Evolutionary conservation across 139 green algal species (phyloP), one percentile per base, ranked within the genome.

Genomic region (Coelastrella sp.): DNA sequence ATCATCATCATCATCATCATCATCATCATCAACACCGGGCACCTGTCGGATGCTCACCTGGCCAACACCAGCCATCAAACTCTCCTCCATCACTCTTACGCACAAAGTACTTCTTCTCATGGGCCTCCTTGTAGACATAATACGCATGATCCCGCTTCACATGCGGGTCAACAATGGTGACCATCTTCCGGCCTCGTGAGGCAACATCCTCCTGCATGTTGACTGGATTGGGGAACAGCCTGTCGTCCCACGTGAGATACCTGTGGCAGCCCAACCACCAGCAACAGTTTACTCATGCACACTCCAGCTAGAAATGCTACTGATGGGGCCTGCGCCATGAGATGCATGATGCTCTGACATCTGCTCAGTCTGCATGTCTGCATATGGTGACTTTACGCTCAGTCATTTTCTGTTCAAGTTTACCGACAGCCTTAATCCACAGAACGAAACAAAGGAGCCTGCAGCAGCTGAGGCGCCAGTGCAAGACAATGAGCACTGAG

Each of bases 31-130:
- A 49, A 49, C 35, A 49, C 35, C 35, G 35, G 35, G 35, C 63
- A 70, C 14, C 11, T 70, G 63, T 70, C 63, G 14, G 63, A 20
- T 1, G 12, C 73, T 4, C 87, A 88, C 97, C 97, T 12, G 98
- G 98, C 98, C 98, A 99, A 94, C 98, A 99, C 98, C 97, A 99
- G 90, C 98, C 98, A 73, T 99, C 97, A 93, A 98, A 99, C 86
- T 99, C 97, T 8, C 84, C 91, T 58, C 94, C 94, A 60, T 98
- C 89, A 82, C 95, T 95, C 90, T 98, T 96, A 78, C 96, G 96
- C 12, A 99, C 97, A 89, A 97, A 99, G 93, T 97, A 95, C 12
- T 94, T 91, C 84, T 95, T 95, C 8, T 91, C 60, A 83, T 95
- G 88, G 0, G 97, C 98, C 90, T 99, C 96, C 35, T 95, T 95